Evolutionary conservation across 1,284 basidiomycete genomes (phyloP).

Genomic region (Ceratobasidium sp.): DNA sequence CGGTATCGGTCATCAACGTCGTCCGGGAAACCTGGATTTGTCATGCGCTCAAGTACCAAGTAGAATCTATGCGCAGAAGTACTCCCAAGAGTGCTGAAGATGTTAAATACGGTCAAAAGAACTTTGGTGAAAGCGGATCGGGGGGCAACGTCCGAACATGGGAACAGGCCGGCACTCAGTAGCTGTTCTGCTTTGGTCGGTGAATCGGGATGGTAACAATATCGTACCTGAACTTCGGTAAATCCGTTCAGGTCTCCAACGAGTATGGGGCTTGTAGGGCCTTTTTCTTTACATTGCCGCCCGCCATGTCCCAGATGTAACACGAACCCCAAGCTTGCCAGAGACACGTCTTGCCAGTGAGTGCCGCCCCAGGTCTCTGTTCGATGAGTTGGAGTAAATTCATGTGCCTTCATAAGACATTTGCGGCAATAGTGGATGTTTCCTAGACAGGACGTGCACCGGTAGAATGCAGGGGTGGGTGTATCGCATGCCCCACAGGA

Average conservation of each 20-base stretch:
- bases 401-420: neutral
- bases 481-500: neutral
- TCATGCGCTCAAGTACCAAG: neutral
- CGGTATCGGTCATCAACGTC: slow-evolving; percentile 21
- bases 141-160: neutral
- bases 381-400: neutral
- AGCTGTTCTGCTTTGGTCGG: neutral
- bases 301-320: neutral
- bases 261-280: neutral
- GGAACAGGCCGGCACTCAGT: neutral
- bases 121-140: neutral
- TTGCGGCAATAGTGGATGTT: neutral
- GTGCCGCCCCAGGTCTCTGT: neutral
- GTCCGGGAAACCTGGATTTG: neutral
- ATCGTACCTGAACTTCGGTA: neutral
- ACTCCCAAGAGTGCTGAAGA: neutral
- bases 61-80: neutral
- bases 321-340: neutral
- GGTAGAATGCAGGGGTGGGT: neutral
- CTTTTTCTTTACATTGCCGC: neutral
- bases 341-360: neutral
- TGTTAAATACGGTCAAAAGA: neutral
- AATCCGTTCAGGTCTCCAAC: slow-evolving; percentile 7
- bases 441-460: neutral
- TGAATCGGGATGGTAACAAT: neutral